A percentile compares a stretch with the other conserved stretches of the same genome.
Evolutionary conservation across 768 basidiomycete genomes (phyloP).

Genomic region (Lentinula aciculospora): DNA sequence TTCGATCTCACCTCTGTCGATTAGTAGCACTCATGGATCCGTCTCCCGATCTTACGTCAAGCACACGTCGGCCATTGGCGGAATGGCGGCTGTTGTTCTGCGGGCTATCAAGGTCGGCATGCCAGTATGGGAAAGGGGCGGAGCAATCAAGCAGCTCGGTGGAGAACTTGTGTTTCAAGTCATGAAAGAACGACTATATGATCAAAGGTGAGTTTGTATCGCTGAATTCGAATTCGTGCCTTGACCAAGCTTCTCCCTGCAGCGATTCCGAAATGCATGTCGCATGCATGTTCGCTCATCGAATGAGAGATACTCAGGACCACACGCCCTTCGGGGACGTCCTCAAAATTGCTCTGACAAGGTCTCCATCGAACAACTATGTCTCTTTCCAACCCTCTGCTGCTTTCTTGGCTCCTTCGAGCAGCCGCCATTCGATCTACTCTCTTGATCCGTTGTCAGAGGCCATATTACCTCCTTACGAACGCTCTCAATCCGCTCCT

Average conservation of each 20-base stretch:
- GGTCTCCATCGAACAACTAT: not conserved
- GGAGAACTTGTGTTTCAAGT: conserved; percentile 73
- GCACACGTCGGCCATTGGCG: conserved; percentile 51
- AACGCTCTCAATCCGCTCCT: not conserved
- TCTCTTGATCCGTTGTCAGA: not conserved
- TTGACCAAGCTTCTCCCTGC: conserved; percentile 29
- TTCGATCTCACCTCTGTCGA: conserved; percentile 11
- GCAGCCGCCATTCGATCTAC: not conserved
- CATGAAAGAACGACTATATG: conserved; percentile 26
- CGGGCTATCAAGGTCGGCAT: conserved; percentile 70
- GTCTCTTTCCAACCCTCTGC: not conserved
- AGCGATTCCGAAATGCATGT: not conserved
- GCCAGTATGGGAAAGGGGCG: conserved; percentile 79
- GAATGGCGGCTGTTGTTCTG: conserved; percentile 69
- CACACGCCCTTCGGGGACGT: conserved; percentile 73
- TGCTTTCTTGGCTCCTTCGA: not conserved
- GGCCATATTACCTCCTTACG: not conserved
- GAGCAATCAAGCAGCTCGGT: conserved; percentile 74
- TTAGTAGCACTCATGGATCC: conserved; percentile 7
- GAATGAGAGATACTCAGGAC: conserved; percentile 72
- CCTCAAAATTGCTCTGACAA: conserved; percentile 44
- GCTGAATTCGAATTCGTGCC: conserved; percentile 5
- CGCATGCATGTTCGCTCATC: conserved; percentile 66
- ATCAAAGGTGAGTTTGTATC: not conserved
- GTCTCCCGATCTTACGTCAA: conserved; percentile 48